phyloP scores from a whole-genome alignment of 352 stramenopile genomes.

The Saprolegnia parasitica region DNA sequence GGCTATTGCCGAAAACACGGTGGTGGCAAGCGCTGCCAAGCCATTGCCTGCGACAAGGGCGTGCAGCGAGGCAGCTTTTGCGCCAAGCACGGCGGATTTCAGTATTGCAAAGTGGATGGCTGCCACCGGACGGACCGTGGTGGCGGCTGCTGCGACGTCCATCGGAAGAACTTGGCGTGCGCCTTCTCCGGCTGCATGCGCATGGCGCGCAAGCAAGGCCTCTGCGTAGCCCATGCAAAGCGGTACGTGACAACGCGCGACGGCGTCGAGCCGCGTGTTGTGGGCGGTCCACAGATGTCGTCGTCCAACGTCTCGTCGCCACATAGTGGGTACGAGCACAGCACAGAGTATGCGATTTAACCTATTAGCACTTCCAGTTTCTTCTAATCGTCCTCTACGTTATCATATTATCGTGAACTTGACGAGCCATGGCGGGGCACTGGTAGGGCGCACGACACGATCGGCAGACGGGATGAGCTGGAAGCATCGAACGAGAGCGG shows the following conservation, averaged over 20 bases:
- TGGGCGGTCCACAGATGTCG: too few relatives aligned
- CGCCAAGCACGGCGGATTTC: conserved; percentile 15
- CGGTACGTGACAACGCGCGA: not conserved
- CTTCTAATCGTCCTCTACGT: too few relatives aligned
- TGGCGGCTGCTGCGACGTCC: conserved; percentile 48
- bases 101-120: conserved; percentile 10
- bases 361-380: too few relatives aligned
- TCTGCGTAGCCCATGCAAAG: conserved; percentile 17
- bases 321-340: too few relatives aligned
- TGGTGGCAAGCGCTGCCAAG: conserved; percentile 11
- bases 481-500: too few relatives aligned
- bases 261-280: too few relatives aligned
- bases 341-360: too few relatives aligned
- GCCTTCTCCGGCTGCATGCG: conserved; percentile 10
- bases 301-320: too few relatives aligned
- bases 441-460: too few relatives aligned
- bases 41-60: conserved; percentile 10
- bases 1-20: conserved; percentile 66
- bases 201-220: conserved; percentile 5
- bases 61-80: conserved; percentile 13
- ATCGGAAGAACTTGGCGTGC: conserved; percentile 26
- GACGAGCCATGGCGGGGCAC: too few relatives aligned
- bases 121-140: conserved; percentile 79
- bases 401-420: too few relatives aligned
- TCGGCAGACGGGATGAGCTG: too few relatives aligned